These are phyloP conservation scores for Yamadazyma epiphylla DNA, from an alignment of 1,139 yeast genomes.

Conservation along the genomic window DNA sequence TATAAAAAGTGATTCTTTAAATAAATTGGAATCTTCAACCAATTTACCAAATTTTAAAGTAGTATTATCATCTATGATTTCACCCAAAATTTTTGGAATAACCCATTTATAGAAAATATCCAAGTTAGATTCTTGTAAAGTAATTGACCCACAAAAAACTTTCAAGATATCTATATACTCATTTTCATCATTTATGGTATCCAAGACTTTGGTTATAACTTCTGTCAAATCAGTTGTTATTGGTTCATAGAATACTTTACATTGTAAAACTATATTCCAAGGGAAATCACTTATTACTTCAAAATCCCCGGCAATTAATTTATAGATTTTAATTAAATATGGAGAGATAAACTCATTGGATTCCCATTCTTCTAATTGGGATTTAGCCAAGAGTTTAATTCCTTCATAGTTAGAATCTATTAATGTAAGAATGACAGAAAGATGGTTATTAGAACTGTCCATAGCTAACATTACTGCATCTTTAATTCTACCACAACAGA, in stretches of 20 bases:
- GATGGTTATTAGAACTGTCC: slow-evolving; percentile 56
- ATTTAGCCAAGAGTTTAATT: slow-evolving; percentile 50
- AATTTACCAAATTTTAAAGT: slow-evolving; percentile 51
- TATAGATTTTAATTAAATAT: slow-evolving; percentile 55
- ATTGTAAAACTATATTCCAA: slow-evolving; percentile 64
- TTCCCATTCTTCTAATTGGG: slow-evolving; percentile 68
- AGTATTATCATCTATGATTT: slow-evolving; percentile 31
- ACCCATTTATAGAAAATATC: slow-evolving; percentile 51
- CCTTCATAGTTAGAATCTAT: slow-evolving; percentile 65
- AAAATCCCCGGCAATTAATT: slow-evolving; percentile 59
- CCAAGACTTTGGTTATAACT: slow-evolving; percentile 18
- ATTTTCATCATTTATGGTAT: slow-evolving; percentile 7
- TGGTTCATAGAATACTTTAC: slow-evolving; percentile 60
- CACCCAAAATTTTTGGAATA: slow-evolving; percentile 39
- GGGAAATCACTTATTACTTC: slow-evolving; percentile 46
- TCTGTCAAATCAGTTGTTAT: slow-evolving; percentile 42
- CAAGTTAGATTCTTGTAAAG: slow-evolving; percentile 15
- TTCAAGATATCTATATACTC: slow-evolving; percentile 21
- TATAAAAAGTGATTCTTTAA: slow-evolving; percentile 62
- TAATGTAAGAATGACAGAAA: slow-evolving; percentile 67
- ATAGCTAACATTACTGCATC: slow-evolving; percentile 63
- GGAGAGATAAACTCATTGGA: slow-evolving; percentile 46
- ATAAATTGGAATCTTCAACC: slow-evolving; percentile 43
- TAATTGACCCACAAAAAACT: slow-evolving; percentile 13
- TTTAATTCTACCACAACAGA: slow-evolving; percentile 56